phyloP scores from a whole-genome alignment of 192 early-diverging fungal species.

The Ramicandelaber brevisporus region DNA sequence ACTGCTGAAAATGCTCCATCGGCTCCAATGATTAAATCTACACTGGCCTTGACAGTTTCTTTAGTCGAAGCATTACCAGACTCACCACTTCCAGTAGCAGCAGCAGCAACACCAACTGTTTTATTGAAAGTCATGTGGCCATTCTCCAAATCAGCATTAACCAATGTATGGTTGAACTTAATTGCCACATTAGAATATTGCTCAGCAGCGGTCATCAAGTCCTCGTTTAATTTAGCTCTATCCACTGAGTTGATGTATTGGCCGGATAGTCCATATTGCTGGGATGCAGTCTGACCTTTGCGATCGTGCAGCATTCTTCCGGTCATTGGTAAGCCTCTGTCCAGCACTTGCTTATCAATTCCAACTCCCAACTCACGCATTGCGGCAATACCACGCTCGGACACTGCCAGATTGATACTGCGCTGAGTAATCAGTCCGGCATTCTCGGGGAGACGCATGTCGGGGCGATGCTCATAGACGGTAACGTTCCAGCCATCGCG shows the following conservation, averaged over 20 bases:
- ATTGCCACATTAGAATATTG: constrained; percentile 35
- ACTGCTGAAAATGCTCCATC: constrained; percentile 70
- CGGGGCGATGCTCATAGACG: constrained; percentile 62
- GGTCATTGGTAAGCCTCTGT: constrained; percentile 63
- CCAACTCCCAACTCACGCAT: constrained; percentile 38
- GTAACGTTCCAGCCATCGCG: constrained; percentile 72
- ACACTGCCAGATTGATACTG: constrained; percentile 89
- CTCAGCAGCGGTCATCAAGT: constrained; percentile 50
- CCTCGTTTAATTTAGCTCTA: constrained; percentile 52
- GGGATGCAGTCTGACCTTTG: constrained; percentile 38
- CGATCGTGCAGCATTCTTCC: constrained; percentile 75
- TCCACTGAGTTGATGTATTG: constrained; percentile 90
- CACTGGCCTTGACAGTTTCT: constrained; percentile 17
- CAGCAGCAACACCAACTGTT: constrained; percentile 3
- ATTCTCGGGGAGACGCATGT: constrained; percentile 33
- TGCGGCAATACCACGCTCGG: constrained; percentile 59
- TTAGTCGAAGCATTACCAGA: no score
- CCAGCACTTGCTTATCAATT: constrained; percentile 36
- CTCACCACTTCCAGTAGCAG: no score
- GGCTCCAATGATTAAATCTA: constrained; percentile 66
- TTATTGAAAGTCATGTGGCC: constrained; percentile 19
- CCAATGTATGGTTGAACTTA: constrained; percentile 48
- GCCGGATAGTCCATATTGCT: constrained; percentile 69
- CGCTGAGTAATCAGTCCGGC: constrained; percentile 23
- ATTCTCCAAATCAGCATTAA: constrained; percentile 42